Evolutionary conservation across 2,329 filamentous ascomycete species (phyloP).

Genomic region (Exserohilum rostratum): DNA sequence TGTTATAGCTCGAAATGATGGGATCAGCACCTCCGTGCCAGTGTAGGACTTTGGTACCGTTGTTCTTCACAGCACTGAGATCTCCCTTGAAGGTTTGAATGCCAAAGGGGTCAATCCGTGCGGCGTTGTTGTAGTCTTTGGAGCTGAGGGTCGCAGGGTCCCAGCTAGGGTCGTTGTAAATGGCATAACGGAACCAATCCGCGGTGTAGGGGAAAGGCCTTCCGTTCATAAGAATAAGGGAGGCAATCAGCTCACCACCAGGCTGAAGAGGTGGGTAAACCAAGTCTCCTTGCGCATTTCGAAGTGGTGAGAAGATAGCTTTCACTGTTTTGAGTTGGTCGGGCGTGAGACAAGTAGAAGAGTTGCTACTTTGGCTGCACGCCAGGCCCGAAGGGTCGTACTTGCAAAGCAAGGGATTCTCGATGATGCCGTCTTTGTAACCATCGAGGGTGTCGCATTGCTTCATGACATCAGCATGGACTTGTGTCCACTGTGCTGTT

Average conservation of each 20-base stretch:
- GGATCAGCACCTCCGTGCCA: slow-evolving; percentile 55
- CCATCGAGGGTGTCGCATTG: slow-evolving; percentile 60
- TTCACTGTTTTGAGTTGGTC: slow-evolving; percentile 54
- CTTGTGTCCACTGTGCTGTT: slow-evolving; percentile 46
- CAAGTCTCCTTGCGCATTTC: slow-evolving; percentile 52
- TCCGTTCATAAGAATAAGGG: slow-evolving; percentile 49
- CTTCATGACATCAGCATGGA: slow-evolving; percentile 51
- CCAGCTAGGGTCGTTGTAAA: slow-evolving; percentile 55
- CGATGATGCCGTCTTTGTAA: slow-evolving; percentile 56
- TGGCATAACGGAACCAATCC: slow-evolving; percentile 58
- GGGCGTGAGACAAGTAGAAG: slow-evolving; percentile 53
- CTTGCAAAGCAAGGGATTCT: slow-evolving; percentile 54
- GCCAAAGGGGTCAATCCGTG: slow-evolving; percentile 44
- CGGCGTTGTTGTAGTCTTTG: slow-evolving; percentile 51
- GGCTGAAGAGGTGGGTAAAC: slow-evolving; percentile 60
- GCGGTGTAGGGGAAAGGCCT: slow-evolving; percentile 51
- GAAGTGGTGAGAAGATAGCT: slow-evolving; percentile 51
- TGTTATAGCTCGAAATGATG: slow-evolving; percentile 54
- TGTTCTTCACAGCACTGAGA: slow-evolving; percentile 43
- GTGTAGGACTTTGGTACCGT: slow-evolving; percentile 55
- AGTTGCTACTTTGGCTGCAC: slow-evolving; percentile 40
- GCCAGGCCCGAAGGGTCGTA: slow-evolving; percentile 51
- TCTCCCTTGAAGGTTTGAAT: slow-evolving; percentile 53
- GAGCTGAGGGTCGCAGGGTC: slow-evolving; percentile 47
- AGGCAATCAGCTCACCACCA: slow-evolving; percentile 52